Conservation (phyloP, 768 basidiomycete genomes). For the Grammothele lineata region DNA sequence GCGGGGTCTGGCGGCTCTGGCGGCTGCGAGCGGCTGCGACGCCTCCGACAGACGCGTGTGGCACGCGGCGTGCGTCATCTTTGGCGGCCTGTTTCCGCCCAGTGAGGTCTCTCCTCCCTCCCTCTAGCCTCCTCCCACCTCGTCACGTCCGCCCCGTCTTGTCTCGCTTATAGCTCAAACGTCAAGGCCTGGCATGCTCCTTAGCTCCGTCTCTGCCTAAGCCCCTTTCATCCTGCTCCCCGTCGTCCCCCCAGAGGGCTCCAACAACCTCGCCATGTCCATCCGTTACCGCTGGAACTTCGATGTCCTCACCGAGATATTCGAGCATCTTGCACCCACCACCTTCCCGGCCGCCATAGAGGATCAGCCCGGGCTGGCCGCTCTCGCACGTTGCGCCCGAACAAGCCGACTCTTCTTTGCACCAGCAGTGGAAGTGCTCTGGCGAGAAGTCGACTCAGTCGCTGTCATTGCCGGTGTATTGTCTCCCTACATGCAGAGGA, state of each 20-base stretch:
- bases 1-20: no score
- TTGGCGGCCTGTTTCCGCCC: no score
- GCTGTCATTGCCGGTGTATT: not conserved
- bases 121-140: no score
- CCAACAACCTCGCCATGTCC: no score
- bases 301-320: slow-evolving; percentile 5
- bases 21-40: no score
- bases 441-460: slow-evolving; percentile 4
- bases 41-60: no score
- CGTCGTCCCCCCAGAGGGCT: not conserved
- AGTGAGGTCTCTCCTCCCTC: no score
- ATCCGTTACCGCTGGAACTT: slow-evolving; percentile 4
- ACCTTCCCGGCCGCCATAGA: not conserved
- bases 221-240: not conserved
- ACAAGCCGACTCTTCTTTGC: not conserved
- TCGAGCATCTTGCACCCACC: slow-evolving; percentile 1
- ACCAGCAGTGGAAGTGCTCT: not conserved
- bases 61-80: no score
- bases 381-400: not conserved
- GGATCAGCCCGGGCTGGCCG: not conserved
- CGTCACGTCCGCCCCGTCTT: no score
- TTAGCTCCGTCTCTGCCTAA: no score
- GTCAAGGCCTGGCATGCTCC: no score
- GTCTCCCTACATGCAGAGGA: not conserved
- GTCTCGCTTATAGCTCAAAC: no score